Evolutionary conservation across 306 rosid genomes (phyloP), one percentile per base, ranked within the genome.

Genomic region (Erythrophleum fordii): DNA sequence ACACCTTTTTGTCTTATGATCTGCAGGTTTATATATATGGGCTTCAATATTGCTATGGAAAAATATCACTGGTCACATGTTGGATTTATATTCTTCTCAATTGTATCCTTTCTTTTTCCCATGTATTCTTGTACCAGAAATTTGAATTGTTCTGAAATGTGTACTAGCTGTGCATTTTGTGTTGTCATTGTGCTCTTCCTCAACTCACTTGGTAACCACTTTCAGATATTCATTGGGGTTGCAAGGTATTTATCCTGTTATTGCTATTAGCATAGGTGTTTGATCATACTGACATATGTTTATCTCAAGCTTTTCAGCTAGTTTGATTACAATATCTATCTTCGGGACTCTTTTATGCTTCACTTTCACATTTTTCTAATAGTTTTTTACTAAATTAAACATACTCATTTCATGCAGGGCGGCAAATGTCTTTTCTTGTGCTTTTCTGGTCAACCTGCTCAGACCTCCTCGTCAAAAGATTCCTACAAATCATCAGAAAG

Each of bases 21-120:
- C 55, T 83, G 79, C 91, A 92, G 97, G 53, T 92, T 92, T 81
- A 92, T 92, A 88, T 92, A 92, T 83, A 90, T 92, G 95, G 97
- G 97, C 72, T 84, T 92, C 61, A 93, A 92, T 87, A 92, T 92
- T 77, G 92, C 91, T 46, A 87, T 92, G 92, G 95, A 92, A 81
- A 84, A 89, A 45, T 92, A 90, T 87, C 86, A 92, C 83, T 90
- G 97, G 97, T 92, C 97, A 52, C 97, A 92, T 80, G 89, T 89
- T 76, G 97, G 93, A 77, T 92, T 92, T 86, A 89, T 92, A 77
- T 90, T 90, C 71, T 92, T 89, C 90, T 90, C 97, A 44, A 89
- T 92, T 76, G 97, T 92, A 92, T 92, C 97, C 97, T 84, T 74
- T 82, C 35, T 64, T 80, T 48, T 55, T 44, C 79, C 72, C 34